Conservation (phyloP, 2,329 filamentous ascomycete species). For the Gnomoniopsis sp. region DNA sequence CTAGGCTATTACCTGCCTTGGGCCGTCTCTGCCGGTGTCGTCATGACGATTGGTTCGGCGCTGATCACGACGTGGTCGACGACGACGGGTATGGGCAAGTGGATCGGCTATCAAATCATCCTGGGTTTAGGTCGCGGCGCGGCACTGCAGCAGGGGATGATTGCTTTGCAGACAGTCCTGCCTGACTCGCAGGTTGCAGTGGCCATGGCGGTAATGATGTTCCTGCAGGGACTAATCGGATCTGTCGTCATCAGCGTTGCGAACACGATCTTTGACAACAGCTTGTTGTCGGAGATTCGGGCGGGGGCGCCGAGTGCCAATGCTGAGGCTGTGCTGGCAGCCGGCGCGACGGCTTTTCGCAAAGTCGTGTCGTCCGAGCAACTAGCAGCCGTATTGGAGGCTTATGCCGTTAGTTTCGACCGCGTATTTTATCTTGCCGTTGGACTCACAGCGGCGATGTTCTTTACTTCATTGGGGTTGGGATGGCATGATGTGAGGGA, state of each 20-base stretch:
- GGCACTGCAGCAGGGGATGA: conserved; percentile 19
- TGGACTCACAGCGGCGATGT: conserved; percentile 27
- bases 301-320: conserved; percentile 25
- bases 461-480: conserved; percentile 39
- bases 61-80: conserved; percentile 18
- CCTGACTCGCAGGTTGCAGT: conserved; percentile 22
- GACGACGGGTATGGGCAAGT: conserved; percentile 12
- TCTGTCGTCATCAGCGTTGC: conserved; percentile 24
- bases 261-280: conserved; percentile 25
- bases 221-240: conserved; percentile 23
- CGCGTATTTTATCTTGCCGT: conserved; percentile 37
- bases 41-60: conserved; percentile 15
- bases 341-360: conserved; percentile 36
- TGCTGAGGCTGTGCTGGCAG: conserved; percentile 27
- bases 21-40: conserved; percentile 9
- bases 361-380: conserved; percentile 25
- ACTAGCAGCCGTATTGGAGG: conserved; percentile 31
- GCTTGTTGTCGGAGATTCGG: conserved; percentile 24
- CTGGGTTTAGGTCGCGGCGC: conserved; percentile 18
- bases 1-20: conserved; percentile 20
- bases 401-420: conserved; percentile 35
- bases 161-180: conserved; percentile 24
- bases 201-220: conserved; percentile 24
- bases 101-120: conserved; percentile 20
- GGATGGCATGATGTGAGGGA: conserved; percentile 44